Evolutionary conservation across 2,329 filamentous ascomycete genomes (phyloP), one percentile per base, ranked within the genome.

Genomic region (Neonectria punicea): DNA sequence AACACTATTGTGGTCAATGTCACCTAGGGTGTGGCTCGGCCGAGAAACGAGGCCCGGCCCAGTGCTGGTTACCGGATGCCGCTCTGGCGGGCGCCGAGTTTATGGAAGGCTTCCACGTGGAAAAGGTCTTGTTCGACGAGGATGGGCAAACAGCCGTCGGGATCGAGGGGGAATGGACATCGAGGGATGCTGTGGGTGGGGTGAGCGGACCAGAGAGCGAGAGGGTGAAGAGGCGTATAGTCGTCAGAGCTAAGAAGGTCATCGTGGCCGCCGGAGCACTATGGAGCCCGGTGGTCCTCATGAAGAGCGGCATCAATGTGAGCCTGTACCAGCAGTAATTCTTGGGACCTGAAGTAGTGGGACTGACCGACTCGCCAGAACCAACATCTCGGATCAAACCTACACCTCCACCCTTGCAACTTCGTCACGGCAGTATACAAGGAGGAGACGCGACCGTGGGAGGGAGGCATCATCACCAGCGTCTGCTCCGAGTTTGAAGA

Each of bases 401-500:
- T 98, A 4, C 85, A 96, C 73, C 79, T 97, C 1, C 95, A 98
- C 74, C 95, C 94, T 1, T 90, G 89, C 74, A 86, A 84, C 73
- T 75, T 84, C 9, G 72, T 89, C 6, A 77, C 78, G 4, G 92
- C 86, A 2, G 83, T 90, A n/a, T 94, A 91, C 77, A 84, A 91
- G 34, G 85, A 93, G 64, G 89, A 92, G 39, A 85, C 90, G 20
- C 86, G 84, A n/a, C 89, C 89, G 1, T 93, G 90, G 90, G 89
- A 90, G 77, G 84, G 93, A 16, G 86, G 89, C 2, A 94, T 94
- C 71, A 87, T 98, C 63, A 98, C 94, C 0, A 87, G 89, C 4
- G 90, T 94, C 18, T 90, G 93, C 68, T 88, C 85, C 47, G 89
- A 92, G 58, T 93, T 94, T 71, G 92, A 97, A 69, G 91, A 98